Evolutionary conservation across 805 yeast species (phyloP).

Genomic region (Candida broadrunensis): DNA sequence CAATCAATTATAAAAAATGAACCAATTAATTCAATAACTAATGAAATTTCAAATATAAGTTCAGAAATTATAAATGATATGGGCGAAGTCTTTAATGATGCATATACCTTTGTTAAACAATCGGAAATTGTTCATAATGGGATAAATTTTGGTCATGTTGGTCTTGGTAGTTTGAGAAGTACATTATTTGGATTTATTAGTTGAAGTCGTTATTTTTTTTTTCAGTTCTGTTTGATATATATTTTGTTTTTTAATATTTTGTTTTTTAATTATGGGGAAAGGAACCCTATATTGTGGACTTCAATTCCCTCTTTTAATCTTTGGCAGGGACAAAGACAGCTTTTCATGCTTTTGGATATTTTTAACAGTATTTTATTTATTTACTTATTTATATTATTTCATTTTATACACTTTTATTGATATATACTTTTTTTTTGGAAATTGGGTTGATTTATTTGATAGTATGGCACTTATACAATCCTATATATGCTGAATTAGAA

Average conservation of each 20-base stretch:
- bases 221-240: not conserved
- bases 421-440: too few species aligned
- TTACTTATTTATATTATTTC: too few species aligned
- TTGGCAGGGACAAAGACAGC: too few species aligned
- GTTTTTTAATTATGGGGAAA: too few species aligned
- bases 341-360: too few species aligned
- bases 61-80: constrained; percentile 8
- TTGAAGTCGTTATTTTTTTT: constrained; percentile 1
- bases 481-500: constrained; percentile 63
- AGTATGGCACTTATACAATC: constrained; percentile 46
- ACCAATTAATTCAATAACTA: constrained; percentile 5
- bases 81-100: constrained; percentile 9
- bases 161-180: constrained; percentile 31
- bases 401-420: too few species aligned
- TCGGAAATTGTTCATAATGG: constrained; percentile 16
- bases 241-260: too few species aligned
- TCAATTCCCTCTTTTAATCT: too few species aligned
- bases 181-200: constrained; percentile 20
- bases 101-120: constrained; percentile 10
- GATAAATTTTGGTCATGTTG: constrained; percentile 25
- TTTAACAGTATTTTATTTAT: too few species aligned
- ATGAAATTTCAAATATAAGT: constrained; percentile 8
- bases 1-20: constrained; percentile 4
- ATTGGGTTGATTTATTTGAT: constrained; percentile 5
- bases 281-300: too few species aligned